Evolutionary conservation across 148 eudicot genomes (phyloP).

Genomic region (Rhododendron henanense): DNA sequence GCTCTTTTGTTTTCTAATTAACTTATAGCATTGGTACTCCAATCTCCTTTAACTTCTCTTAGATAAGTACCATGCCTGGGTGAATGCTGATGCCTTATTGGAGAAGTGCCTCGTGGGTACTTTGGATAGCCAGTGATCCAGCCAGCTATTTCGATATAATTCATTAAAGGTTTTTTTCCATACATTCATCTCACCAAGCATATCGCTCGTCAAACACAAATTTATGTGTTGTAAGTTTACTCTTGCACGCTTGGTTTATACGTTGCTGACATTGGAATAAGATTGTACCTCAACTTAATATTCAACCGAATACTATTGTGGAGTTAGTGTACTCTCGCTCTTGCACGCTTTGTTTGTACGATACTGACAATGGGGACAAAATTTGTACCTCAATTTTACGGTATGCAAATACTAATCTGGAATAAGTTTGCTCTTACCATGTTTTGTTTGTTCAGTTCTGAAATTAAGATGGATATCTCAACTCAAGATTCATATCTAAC

Average conservation of each 20-base stretch:
- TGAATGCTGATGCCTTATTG: slow-evolving; percentile 78
- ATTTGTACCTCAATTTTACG: neutral
- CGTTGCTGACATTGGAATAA: neutral
- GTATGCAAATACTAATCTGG: neutral
- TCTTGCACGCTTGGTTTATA: neutral
- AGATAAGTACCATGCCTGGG: slow-evolving; percentile 99
- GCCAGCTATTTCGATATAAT: neutral
- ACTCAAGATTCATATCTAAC: neutral
- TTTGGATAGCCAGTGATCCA: slow-evolving; percentile 43
- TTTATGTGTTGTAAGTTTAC: neutral
- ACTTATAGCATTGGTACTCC: neutral
- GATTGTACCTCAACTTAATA: neutral
- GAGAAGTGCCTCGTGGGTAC: slow-evolving; percentile 92
- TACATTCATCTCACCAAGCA: slow-evolving; percentile 6
- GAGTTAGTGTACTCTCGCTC: neutral
- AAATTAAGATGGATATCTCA: neutral
- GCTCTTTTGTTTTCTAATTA: neutral
- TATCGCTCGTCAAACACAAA: neutral
- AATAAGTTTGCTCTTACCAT: neutral
- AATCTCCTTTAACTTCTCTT: slow-evolving; percentile 32
- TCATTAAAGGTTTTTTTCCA: slow-evolving; percentile 10
- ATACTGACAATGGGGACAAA: neutral
- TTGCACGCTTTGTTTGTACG: neutral
- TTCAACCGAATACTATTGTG: neutral
- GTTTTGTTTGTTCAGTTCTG: neutral